phyloP scores from a whole-genome alignment of 2,329 filamentous ascomycete species.

The Didymella lethalis region DNA sequence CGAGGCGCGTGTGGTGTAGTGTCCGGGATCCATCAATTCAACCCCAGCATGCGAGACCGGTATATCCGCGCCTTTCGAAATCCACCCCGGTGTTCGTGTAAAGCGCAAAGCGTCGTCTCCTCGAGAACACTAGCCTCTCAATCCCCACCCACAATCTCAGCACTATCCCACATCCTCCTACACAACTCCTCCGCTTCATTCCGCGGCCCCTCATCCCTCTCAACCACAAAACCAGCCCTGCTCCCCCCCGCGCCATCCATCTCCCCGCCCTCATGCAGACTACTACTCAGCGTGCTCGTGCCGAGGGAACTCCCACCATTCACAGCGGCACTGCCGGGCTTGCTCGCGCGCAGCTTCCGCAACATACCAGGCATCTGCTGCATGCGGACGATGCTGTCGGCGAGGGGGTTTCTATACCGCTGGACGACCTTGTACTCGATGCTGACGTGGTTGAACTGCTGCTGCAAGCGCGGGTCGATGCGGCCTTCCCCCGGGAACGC shows the following conservation, averaged over 20 bases:
- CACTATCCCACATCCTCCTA: constrained; percentile 52
- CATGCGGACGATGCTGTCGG: constrained; percentile 66
- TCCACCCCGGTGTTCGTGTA: no score
- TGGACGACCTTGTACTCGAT: constrained; percentile 79
- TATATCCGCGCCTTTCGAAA: no score
- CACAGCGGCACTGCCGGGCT: constrained; percentile 23
- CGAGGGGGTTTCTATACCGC: constrained; percentile 74
- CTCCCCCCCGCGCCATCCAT: constrained; percentile 37
- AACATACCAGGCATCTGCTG: constrained; percentile 59
- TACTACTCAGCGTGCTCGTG: constrained; percentile 39
- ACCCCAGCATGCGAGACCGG: no score
- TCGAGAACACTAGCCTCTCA: constrained; percentile 25
- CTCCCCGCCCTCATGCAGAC: constrained; percentile 42
- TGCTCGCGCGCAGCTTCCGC: constrained; percentile 37
- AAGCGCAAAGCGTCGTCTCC: no score
- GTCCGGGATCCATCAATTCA: no score
- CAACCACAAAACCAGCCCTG: constrained; percentile 42
- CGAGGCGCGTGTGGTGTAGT: no score
- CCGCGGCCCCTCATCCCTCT: constrained; percentile 36
- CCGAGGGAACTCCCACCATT: constrained; percentile 23
- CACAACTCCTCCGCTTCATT: constrained; percentile 52
- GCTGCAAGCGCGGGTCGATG: constrained; percentile 69
- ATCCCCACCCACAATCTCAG: constrained; percentile 47
- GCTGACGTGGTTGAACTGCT: constrained; percentile 72
- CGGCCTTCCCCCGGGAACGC: constrained; percentile 41